Evolutionary conservation across 192 early-diverging fungal genomes (phyloP).

Genomic region (Funneliformis mosseae): DNA sequence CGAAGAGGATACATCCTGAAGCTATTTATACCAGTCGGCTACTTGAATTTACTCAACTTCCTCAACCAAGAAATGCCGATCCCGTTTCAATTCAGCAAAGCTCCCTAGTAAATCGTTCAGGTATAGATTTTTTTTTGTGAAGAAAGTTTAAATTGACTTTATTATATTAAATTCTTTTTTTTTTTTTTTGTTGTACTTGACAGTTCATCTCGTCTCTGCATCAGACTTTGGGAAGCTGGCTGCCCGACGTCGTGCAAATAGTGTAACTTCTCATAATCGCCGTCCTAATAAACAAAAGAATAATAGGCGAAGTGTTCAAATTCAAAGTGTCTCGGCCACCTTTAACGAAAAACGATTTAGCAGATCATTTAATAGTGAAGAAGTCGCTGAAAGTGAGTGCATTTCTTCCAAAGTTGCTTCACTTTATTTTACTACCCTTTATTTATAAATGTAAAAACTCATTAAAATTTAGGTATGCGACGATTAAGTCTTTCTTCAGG

Average conservation of each 20-base stretch:
- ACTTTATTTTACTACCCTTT: background rate
- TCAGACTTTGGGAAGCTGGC: too few species aligned
- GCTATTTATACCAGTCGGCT: conserved; percentile 5
- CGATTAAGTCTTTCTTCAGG: background rate
- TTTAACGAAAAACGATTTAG: background rate
- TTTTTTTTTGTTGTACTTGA: conserved; percentile 7
- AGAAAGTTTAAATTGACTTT: too few species aligned
- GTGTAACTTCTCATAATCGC: background rate
- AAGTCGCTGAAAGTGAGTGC: background rate
- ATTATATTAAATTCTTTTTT: background rate
- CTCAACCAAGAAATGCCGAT: conserved; percentile 3
- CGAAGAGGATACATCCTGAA: background rate
- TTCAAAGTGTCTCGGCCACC: background rate
- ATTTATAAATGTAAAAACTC: background rate
- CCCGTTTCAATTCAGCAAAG: background rate
- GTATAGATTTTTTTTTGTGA: background rate
- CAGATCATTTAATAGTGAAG: background rate
- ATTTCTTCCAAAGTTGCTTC: background rate
- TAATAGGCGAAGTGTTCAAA: background rate
- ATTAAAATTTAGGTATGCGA: background rate
- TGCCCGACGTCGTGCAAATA: background rate
- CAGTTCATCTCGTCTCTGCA: background rate
- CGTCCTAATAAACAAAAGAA: background rate
- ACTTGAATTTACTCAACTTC: background rate
- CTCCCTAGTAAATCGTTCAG: background rate